Evolutionary conservation across 768 basidiomycete genomes (phyloP).

Genomic region (Pulveroboletus sp.): DNA sequence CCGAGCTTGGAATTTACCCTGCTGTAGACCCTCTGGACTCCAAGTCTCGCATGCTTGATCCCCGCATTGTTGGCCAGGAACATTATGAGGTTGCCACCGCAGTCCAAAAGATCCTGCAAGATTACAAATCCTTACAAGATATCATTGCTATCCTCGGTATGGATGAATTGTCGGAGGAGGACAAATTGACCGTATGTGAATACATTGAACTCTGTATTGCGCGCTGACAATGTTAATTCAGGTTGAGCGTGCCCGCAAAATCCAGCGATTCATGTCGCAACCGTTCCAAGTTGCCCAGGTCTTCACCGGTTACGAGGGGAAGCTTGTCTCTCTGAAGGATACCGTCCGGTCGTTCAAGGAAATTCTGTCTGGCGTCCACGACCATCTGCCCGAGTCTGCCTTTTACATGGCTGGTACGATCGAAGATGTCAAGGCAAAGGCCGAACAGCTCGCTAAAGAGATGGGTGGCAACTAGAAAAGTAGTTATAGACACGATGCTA

Average conservation of each 20-base stretch:
- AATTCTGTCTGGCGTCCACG: slow-evolving; percentile 88
- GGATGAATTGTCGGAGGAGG: slow-evolving; percentile 99
- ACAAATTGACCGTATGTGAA: slow-evolving; percentile 73
- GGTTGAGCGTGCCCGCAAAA: slow-evolving; percentile 98
- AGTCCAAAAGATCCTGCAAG: slow-evolving; percentile 95
- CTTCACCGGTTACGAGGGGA: slow-evolving; percentile 99
- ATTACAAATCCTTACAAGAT: slow-evolving; percentile 97
- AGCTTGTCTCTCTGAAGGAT: slow-evolving; percentile 95
- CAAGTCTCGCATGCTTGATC: slow-evolving; percentile 99
- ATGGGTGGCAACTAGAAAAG: slow-evolving; percentile 51
- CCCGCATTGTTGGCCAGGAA: slow-evolving; percentile 93
- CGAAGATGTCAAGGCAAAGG: slow-evolving; percentile 96
- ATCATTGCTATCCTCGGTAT: slow-evolving; percentile 99
- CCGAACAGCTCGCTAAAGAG: slow-evolving; percentile 95
- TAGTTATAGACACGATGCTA: slow-evolving; percentile 15
- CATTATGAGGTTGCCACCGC: slow-evolving; percentile 97
- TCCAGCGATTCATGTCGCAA: slow-evolving; percentile 99
- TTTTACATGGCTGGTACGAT: slow-evolving; percentile 99
- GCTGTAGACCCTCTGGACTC: slow-evolving; percentile 99
- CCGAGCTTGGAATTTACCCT: slow-evolving; percentile 98
- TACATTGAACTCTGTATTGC: background rate
- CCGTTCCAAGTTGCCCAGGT: slow-evolving; percentile 99
- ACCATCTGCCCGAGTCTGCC: slow-evolving; percentile 89
- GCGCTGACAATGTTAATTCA: slow-evolving; percentile 25
- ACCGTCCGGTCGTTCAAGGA: slow-evolving; percentile 97